Percentiles rank a stretch among this genome's conserved stretches.
Evolutionary conservation across 768 basidiomycete genomes (phyloP).

Genomic region (Lentinula boryana): DNA sequence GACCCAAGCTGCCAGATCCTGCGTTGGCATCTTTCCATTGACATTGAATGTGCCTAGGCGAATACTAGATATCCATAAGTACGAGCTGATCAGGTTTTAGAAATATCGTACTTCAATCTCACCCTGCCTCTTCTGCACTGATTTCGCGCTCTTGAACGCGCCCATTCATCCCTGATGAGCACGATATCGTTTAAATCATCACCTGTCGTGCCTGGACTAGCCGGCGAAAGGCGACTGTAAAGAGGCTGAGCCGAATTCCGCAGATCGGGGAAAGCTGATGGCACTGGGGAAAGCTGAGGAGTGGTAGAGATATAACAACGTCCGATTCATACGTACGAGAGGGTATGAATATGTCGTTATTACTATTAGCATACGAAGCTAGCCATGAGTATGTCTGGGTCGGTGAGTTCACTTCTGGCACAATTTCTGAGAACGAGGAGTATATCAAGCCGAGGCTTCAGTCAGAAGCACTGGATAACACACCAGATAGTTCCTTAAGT

Average conservation of each 20-base stretch:
- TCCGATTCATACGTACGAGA: slow-evolving; percentile 17
- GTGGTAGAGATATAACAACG: background rate
- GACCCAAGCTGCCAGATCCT: slow-evolving; percentile 68
- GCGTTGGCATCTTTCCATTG: slow-evolving; percentile 69
- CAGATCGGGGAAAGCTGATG: slow-evolving; percentile 46
- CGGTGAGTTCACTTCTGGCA: slow-evolving; percentile 17
- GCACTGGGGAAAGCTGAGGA: slow-evolving; percentile 23
- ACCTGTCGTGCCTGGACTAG: slow-evolving; percentile 55
- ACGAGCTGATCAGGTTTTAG: background rate
- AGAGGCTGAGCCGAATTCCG: slow-evolving; percentile 42
- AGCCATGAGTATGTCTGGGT: slow-evolving; percentile 41
- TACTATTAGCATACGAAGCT: slow-evolving; percentile 31
- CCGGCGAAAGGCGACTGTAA: slow-evolving; percentile 49
- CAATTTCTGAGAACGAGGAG: background rate
- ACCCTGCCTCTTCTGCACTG: slow-evolving; percentile 24
- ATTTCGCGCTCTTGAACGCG: slow-evolving; percentile 37
- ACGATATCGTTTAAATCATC: slow-evolving; percentile 57
- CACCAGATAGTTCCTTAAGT: slow-evolving; percentile 46
- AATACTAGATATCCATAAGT: slow-evolving; percentile 31
- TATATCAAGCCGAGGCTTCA: background rate
- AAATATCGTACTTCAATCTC: slow-evolving; percentile 22
- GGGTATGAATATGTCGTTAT: slow-evolving; percentile 13
- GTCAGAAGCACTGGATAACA: slow-evolving; percentile 9
- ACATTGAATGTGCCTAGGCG: slow-evolving; percentile 83
- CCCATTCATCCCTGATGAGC: slow-evolving; percentile 61